These are phyloP conservation scores for Eucalyptus sp. DNA, from an alignment of 345 rosid genomes.

Conservation along the genomic window DNA sequence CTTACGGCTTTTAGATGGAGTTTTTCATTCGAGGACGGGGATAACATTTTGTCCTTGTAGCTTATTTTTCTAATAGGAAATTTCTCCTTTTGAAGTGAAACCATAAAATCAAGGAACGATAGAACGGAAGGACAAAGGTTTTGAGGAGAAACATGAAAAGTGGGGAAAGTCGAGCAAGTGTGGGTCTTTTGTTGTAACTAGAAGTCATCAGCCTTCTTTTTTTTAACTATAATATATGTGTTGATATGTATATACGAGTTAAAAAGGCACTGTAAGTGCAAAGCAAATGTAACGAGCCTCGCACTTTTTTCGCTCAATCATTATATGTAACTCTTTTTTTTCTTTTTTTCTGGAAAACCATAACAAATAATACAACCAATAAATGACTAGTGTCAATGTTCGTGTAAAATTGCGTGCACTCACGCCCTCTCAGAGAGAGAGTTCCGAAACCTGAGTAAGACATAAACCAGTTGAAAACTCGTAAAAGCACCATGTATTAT, in stretches of 20 bases:
- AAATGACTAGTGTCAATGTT: not conserved
- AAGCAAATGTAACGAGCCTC: not conserved
- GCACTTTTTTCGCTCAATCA: not conserved
- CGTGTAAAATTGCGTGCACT: not conserved
- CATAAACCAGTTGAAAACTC: constrained; percentile 79
- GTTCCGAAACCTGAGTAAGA: constrained; percentile 53
- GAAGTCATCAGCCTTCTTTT: not conserved
- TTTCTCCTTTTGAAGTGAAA: not conserved
- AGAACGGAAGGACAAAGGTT: not conserved
- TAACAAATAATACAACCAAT: not conserved
- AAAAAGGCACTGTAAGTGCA: not conserved
- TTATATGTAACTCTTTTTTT: not conserved
- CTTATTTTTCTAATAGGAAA: too few relatives aligned
- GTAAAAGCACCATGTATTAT: constrained; percentile 88
- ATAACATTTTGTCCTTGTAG: fast-evolving
- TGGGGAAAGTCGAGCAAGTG: too few relatives aligned
- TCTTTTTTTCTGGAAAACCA: not conserved
- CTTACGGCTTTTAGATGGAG: too few relatives aligned
- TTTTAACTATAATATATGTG: not conserved
- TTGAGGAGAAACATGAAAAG: not conserved
- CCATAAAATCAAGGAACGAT: not conserved
- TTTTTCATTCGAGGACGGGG: too few relatives aligned
- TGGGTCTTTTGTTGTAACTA: not conserved
- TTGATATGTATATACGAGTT: not conserved
- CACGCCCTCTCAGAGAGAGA: not conserved